Evolutionary conservation across 257 asterid species (phyloP).

Genomic region (Ophiorrhiza pumila): DNA sequence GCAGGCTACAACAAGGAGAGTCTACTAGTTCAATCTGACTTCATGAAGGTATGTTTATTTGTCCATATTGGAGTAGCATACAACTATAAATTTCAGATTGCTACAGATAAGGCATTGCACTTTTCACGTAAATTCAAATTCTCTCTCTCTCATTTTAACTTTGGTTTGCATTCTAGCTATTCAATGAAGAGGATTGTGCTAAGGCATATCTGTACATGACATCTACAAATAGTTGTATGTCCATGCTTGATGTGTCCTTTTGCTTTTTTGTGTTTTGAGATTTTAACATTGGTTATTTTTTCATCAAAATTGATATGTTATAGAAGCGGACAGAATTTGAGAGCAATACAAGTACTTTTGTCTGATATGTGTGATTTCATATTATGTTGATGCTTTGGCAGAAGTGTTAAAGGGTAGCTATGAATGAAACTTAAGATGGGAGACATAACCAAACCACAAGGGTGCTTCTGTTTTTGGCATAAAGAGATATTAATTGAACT

Average conservation of each 20-base stretch:
- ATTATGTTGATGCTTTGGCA: neutral
- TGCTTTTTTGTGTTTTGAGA: neutral
- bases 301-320: neutral
- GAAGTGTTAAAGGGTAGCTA: neutral
- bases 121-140: neutral
- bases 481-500: neutral
- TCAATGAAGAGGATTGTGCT: neutral
- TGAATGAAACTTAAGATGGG: neutral
- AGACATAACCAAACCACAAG: neutral
- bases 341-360: neutral
- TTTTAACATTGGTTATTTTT: neutral
- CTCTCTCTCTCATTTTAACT: neutral
- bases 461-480: neutral
- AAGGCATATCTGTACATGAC: neutral
- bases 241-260: neutral
- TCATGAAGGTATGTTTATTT: conserved; percentile 56
- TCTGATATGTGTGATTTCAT: neutral
- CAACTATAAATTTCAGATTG: neutral
- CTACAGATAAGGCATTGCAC: neutral
- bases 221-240: neutral
- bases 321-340: neutral
- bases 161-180: neutral
- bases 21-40: conserved; percentile 60
- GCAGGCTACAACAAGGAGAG: conserved; percentile 79
- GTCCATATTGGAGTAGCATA: neutral